Evolutionary conservation across 2,329 filamentous ascomycete species (phyloP).

Genomic region (Aspergillus awamori): DNA sequence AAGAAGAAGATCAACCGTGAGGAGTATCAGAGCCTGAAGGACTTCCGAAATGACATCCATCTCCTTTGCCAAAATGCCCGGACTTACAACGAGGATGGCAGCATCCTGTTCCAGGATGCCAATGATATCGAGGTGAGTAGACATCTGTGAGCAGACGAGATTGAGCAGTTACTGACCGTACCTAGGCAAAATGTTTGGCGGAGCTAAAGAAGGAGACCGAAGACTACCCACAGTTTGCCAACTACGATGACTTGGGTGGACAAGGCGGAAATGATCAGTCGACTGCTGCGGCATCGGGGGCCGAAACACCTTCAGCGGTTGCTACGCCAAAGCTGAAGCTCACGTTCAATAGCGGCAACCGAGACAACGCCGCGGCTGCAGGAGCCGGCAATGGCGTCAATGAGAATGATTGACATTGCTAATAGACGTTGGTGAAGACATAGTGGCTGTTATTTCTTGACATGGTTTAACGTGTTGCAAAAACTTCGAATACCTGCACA

Average conservation of each 20-base stretch:
- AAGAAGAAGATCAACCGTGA: slow-evolving; percentile 94
- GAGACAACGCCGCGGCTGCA: slow-evolving; percentile 35
- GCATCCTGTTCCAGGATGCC: slow-evolving; percentile 87
- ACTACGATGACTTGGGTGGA: slow-evolving; percentile 56
- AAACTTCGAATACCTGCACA: slow-evolving; percentile 13
- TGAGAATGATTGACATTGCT: slow-evolving; percentile 24
- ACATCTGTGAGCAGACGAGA: neutral
- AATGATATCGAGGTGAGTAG: slow-evolving; percentile 83
- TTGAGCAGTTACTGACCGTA: slow-evolving; percentile 11
- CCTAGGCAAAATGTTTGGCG: slow-evolving; percentile 53
- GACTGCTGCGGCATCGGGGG: slow-evolving; percentile 51
- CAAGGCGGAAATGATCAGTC: slow-evolving; percentile 50
- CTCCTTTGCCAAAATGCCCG: slow-evolving; percentile 87
- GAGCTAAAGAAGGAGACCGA: slow-evolving; percentile 59
- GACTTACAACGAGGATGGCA: slow-evolving; percentile 95
- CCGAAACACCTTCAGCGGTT: slow-evolving; percentile 64
- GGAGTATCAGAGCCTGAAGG: slow-evolving; percentile 79
- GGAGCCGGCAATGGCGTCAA: slow-evolving; percentile 19
- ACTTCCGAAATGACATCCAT: slow-evolving; percentile 80
- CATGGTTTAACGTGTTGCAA: slow-evolving; percentile 10
- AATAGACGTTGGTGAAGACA: slow-evolving; percentile 18
- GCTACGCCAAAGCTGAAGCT: slow-evolving; percentile 68
- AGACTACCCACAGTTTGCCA: slow-evolving; percentile 58
- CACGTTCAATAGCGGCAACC: slow-evolving; percentile 54
- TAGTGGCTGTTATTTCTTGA: slow-evolving; percentile 15